Evolutionary conservation across 768 basidiomycete genomes (phyloP).

Genomic region (Lentinula sp.): DNA sequence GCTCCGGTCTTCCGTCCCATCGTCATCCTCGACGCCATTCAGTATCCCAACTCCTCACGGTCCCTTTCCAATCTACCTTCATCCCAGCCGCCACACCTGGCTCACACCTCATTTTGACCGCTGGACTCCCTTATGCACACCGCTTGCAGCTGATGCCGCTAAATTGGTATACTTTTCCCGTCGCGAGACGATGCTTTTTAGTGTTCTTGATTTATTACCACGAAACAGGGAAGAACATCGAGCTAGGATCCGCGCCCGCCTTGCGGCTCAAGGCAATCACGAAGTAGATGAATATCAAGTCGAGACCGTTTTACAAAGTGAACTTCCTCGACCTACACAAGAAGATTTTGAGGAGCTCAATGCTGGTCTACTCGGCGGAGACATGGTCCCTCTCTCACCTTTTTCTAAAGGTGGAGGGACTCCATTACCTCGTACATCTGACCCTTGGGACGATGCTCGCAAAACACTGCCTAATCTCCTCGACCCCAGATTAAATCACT

Average conservation of each 20-base stretch:
- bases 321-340: slow-evolving; percentile 32
- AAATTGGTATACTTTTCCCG: slow-evolving; percentile 59
- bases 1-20: slow-evolving; percentile 15
- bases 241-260: slow-evolving; percentile 11
- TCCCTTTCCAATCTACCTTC: slow-evolving; percentile 38
- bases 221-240: slow-evolving; percentile 22
- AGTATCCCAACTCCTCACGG: slow-evolving; percentile 31
- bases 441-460: not conserved
- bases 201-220: slow-evolving; percentile 32
- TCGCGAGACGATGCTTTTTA: slow-evolving; percentile 42
- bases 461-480: not conserved
- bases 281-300: not conserved
- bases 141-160: slow-evolving; percentile 51
- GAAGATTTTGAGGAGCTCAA: slow-evolving; percentile 61
- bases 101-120: slow-evolving; percentile 23
- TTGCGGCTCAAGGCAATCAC: not conserved
- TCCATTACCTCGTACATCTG: not conserved
- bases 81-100: slow-evolving; percentile 23
- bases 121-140: slow-evolving; percentile 23
- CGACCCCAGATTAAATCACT: not conserved
- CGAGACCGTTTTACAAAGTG: not conserved
- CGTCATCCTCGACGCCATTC: slow-evolving; percentile 11
- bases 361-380: slow-evolving; percentile 25
- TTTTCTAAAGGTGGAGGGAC: not conserved
- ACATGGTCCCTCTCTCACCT: slow-evolving; percentile 7